A percentile compares a stretch with the other conserved stretches of the same genome.
These are phyloP conservation scores for Leccinellum albellum DNA, from an alignment of 768 basidiomycete species.

Conservation along the genomic window DNA sequence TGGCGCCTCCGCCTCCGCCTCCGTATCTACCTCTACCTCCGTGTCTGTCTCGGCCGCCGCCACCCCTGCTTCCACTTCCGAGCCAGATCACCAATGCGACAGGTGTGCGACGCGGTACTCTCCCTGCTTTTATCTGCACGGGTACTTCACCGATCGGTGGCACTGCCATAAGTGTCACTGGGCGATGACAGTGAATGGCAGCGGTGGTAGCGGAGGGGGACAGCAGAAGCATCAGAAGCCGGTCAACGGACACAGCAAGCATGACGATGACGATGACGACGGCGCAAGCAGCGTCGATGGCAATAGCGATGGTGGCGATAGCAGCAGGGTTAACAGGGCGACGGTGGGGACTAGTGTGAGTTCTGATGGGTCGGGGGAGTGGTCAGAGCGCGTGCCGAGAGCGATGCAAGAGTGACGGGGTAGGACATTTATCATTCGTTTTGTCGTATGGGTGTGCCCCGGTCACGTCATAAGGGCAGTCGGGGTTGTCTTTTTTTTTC, in stretches of 20 bases:
- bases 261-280: background rate
- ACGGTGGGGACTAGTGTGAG: background rate
- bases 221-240: background rate
- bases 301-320: background rate
- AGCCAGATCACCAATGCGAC: constrained; percentile 44
- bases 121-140: constrained; percentile 64
- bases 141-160: constrained; percentile 22
- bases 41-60: background rate
- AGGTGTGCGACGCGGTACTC: constrained; percentile 68
- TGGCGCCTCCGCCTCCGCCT: background rate
- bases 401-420: constrained; percentile 21
- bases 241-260: background rate
- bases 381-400: constrained; percentile 13
- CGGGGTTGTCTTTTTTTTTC: background rate
- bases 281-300: background rate
- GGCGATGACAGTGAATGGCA: constrained; percentile 11
- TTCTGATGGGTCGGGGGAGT: constrained; percentile 4
- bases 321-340: background rate
- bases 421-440: background rate
- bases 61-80: background rate
- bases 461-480: background rate
- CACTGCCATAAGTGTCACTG: constrained; percentile 48
- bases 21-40: constrained; percentile 7
- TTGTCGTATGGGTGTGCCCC: background rate
- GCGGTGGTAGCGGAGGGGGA: background rate